A percentile compares a stretch with the other conserved stretches of the same genome.
These are phyloP conservation scores for Vitis rotundifolia DNA, from an alignment of 164 flowering plant species.

Conservation along the genomic window DNA sequence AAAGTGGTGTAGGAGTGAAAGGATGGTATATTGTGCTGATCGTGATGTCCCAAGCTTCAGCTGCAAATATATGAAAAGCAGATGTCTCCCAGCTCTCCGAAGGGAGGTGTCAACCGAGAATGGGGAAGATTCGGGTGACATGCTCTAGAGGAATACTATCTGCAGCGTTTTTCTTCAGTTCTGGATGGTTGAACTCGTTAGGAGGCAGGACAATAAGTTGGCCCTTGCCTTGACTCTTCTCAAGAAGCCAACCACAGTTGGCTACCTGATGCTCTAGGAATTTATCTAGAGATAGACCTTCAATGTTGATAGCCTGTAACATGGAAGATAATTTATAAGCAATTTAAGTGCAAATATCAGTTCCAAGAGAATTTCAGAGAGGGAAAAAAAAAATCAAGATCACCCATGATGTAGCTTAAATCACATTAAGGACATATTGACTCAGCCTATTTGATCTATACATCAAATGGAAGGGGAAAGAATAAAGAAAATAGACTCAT, in stretches of 20 bases:
- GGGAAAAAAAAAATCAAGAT: neutral
- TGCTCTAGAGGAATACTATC: slow-evolving; percentile 75
- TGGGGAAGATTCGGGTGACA: slow-evolving; percentile 82
- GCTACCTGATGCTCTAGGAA: slow-evolving; percentile 85
- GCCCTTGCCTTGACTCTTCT: slow-evolving; percentile 64
- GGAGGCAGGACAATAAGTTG: slow-evolving; percentile 73
- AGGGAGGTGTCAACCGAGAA: slow-evolving; percentile 51
- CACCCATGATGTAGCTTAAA: neutral
- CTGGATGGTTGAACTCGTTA: slow-evolving; percentile 86
- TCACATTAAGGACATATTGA: neutral
- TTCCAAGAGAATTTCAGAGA: too few relatives aligned
- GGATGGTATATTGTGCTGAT: neutral
- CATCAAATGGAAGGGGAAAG: neutral
- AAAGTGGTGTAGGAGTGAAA: neutral
- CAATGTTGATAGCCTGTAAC: slow-evolving; percentile 82
- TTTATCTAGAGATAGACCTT: slow-evolving; percentile 88
- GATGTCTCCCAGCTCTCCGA: neutral
- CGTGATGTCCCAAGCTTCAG: neutral
- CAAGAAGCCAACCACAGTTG: slow-evolving; percentile 72
- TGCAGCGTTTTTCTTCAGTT: slow-evolving; percentile 71
- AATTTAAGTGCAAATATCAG: too few relatives aligned
- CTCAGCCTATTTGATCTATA: neutral
- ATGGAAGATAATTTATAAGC: neutral
- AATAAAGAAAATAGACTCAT: neutral
- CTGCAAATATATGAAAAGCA: slow-evolving; percentile 1